A percentile compares a stretch with the other conserved stretches of the same genome.
phyloP scores from a whole-genome alignment of 2,329 filamentous ascomycete species.

The Blumeria hordei region DNA sequence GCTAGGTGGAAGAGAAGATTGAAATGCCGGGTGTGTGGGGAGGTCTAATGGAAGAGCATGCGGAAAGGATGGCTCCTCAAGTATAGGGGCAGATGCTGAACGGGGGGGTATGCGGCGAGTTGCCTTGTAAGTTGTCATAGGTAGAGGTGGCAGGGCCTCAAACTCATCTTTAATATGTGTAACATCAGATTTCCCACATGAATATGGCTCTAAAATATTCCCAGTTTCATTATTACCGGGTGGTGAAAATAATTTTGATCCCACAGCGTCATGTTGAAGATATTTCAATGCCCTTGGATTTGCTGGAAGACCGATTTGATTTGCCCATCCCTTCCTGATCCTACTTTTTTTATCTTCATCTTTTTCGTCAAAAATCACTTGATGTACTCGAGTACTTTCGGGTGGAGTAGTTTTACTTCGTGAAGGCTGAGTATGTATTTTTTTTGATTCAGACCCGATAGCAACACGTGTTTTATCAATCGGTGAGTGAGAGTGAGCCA shows the following conservation, averaged over 20 bases:
- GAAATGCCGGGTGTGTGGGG: slow-evolving; percentile 20
- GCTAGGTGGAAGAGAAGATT: slow-evolving; percentile 16
- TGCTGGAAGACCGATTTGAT: slow-evolving; percentile 55
- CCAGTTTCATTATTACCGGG: too few species aligned
- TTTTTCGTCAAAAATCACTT: slow-evolving; percentile 9
- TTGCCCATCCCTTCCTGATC: slow-evolving; percentile 21
- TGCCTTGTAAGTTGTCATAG: slow-evolving; percentile 14
- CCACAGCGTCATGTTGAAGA: slow-evolving; percentile 36
- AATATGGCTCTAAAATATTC: slow-evolving; percentile 3
- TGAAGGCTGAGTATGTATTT: slow-evolving; percentile 16
- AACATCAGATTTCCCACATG: slow-evolving; percentile 10
- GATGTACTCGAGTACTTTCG: slow-evolving; percentile 16
- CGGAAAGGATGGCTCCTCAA: slow-evolving; percentile 20
- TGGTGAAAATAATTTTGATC: too few species aligned
- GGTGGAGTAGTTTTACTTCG: slow-evolving; percentile 38
- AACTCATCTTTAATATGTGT: slow-evolving; percentile 10
- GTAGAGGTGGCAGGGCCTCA: slow-evolving; percentile 13
- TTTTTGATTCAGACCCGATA: background rate
- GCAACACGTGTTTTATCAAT: background rate
- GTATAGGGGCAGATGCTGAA: slow-evolving; percentile 36
- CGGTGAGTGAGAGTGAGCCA: slow-evolving; percentile 8
- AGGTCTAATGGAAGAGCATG: slow-evolving; percentile 14
- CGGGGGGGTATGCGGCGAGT: slow-evolving; percentile 26
- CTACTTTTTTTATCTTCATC: background rate
- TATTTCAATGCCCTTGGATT: slow-evolving; percentile 82